phyloP scores from a whole-genome alignment of 768 basidiomycete genomes.

The Macrocybe gigantea region DNA sequence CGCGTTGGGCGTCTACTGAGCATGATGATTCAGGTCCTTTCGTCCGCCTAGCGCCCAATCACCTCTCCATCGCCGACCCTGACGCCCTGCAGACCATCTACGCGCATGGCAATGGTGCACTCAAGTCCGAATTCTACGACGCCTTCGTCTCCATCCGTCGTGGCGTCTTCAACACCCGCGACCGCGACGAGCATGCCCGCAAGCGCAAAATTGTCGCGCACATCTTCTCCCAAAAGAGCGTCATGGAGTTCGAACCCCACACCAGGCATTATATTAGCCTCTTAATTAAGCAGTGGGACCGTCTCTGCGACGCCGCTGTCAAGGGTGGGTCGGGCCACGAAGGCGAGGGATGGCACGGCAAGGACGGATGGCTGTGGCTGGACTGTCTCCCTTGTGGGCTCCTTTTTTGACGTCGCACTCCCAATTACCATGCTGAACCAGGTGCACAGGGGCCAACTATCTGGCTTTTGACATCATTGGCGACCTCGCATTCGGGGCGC shows the following conservation, averaged over 20 bases:
- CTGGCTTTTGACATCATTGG: conserved; percentile 71
- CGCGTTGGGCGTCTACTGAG: not conserved
- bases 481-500: conserved; percentile 81
- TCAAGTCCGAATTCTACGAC: conserved; percentile 76
- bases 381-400: conserved; percentile 68
- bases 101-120: conserved; percentile 78
- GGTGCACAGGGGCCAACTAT: conserved; percentile 41
- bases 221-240: conserved; percentile 80
- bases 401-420: not conserved
- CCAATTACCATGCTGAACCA: conserved; percentile 5
- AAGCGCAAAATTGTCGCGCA: conserved; percentile 90
- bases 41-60: conserved; percentile 71
- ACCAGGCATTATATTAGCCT: conserved; percentile 53
- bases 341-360: conserved; percentile 62
- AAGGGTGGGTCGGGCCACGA: conserved; percentile 54
- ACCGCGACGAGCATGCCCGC: conserved; percentile 72
- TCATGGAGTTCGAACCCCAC: conserved; percentile 82
- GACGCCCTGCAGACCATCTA: conserved; percentile 72
- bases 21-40: conserved; percentile 42
- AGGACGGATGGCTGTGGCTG: conserved; percentile 62
- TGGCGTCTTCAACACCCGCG: conserved; percentile 75
- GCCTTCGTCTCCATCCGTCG: conserved; percentile 71
- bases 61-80: conserved; percentile 73
- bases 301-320: conserved; percentile 47
- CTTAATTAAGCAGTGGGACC: conserved; percentile 73